Conservation (phyloP, 441 rosid species). For the Rhodomyrtus psidioides region DNA sequence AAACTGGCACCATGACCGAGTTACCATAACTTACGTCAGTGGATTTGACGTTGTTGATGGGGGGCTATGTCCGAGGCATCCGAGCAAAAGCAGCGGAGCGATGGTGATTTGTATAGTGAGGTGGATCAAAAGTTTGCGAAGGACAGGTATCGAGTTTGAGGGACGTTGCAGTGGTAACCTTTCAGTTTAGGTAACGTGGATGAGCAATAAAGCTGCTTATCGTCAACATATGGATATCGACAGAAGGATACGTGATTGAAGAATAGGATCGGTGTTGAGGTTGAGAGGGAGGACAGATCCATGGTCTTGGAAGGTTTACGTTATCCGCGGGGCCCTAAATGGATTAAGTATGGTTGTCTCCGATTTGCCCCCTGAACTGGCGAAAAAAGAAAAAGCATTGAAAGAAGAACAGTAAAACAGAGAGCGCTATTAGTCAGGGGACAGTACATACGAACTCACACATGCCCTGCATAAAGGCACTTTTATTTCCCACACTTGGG, state of each 20-base stretch:
- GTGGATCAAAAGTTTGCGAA: not conserved
- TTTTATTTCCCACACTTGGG: slow-evolving; percentile 13
- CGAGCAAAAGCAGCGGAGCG: not conserved
- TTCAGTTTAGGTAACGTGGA: not conserved
- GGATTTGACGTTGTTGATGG: not conserved
- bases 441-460: not conserved
- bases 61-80: not conserved
- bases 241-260: not conserved
- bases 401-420: not conserved
- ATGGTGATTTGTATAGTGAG: not conserved
- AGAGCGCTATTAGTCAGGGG: not conserved
- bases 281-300: not conserved
- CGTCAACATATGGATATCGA: not conserved
- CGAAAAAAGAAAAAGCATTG: not conserved
- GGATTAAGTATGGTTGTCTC: no score
- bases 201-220: not conserved
- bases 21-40: not conserved
- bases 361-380: not conserved
- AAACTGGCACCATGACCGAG: not conserved
- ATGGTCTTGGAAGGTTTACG: not conserved
- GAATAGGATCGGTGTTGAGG: not conserved
- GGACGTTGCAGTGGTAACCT: not conserved
- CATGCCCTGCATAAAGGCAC: not conserved
- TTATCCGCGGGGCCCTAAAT: no score
- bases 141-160: not conserved